Base-by-base conservation (phyloP, 495 filamentous ascomycete genomes). In the Aspergillus leporis region DNA sequence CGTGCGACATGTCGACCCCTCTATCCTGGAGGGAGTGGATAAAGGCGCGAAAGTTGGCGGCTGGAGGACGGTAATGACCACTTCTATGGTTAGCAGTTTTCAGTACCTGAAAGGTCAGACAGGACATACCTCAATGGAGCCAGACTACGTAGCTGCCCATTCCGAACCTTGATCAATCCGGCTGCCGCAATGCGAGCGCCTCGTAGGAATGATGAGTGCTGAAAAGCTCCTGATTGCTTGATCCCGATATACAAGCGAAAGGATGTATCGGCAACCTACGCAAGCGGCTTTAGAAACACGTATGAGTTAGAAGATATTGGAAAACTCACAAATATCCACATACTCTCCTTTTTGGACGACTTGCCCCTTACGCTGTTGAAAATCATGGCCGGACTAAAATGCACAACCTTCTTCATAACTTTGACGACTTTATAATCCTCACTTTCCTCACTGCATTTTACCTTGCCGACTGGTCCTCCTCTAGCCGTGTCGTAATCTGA, bases 211-310 rank as follows among this genome's bases (percentile, higher is more conserved):
- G 88, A 92, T 7, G 84, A 89, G 72, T 97, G 93, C 65, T 97
- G 93, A 67, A 97, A 97, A 8, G 89, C 84, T 28, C 93, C 93
- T 28, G 84, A 85, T 67, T 90, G 86, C 64, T 97, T 97, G 72
- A 97, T 94, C 46, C 91, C 92, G 38, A 96, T 83, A 74, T 97
- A 96, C 0, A 97, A 78, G 8, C 93, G 85, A 64, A 91, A 93
- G 2, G 85, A 88, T 0, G 90, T 93, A 72, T 97, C 92, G 32
- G 74, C 74, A n/a, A 77, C 74, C 74, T 76, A 25, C 21, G 47
- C 23, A 22, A 6, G 45, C 61, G 38, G 45, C 31, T 6, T 30
- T 30, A 30, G n/a, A 25, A 54, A 38, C 9, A 56, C 34, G 1
- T 13, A 25, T 12, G 10, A 19, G n/a, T 23, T 55, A 25, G 4